Evolutionary conservation across 2,329 filamentous ascomycete genomes (phyloP).

Genomic region (Penicillium sp.): DNA sequence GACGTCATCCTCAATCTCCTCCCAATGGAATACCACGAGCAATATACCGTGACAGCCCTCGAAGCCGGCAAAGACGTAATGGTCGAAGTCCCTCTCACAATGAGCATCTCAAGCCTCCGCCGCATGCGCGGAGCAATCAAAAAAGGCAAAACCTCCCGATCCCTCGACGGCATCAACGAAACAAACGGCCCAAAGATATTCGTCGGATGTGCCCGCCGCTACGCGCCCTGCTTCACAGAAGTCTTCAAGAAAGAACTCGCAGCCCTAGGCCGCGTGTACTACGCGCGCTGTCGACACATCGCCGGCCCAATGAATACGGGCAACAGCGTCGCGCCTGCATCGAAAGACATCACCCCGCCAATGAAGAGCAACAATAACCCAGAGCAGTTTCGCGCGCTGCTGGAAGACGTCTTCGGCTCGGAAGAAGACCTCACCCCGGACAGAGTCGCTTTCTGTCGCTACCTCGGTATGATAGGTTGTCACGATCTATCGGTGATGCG

Average conservation of each 20-base stretch:
- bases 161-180: constrained; percentile 38
- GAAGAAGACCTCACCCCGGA: constrained; percentile 29
- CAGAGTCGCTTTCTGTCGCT: constrained; percentile 38
- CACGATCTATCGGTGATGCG: constrained; percentile 57
- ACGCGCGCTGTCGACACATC: constrained; percentile 54
- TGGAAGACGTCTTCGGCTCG: constrained; percentile 28
- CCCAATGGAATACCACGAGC: constrained; percentile 55
- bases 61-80: constrained; percentile 56
- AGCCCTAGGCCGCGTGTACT: constrained; percentile 52
- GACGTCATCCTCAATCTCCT: constrained; percentile 54
- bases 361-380: neutral
- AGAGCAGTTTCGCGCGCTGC: constrained; percentile 15
- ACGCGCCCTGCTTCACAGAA: constrained; percentile 55
- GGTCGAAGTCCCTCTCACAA: constrained; percentile 58
- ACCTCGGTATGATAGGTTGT: constrained; percentile 51
- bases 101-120: constrained; percentile 49
- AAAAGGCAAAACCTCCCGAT: constrained; percentile 6
- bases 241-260: constrained; percentile 55
- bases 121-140: constrained; percentile 48
- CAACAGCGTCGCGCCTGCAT: neutral
- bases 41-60: constrained; percentile 53
- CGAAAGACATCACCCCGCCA: neutral
- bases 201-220: constrained; percentile 62
- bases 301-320: constrained; percentile 48
- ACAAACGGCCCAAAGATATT: constrained; percentile 48